Evolutionary conservation across 2,329 filamentous ascomycete genomes (phyloP), one percentile per base, ranked within the genome.

Genomic region (Aspergillus ustus): DNA sequence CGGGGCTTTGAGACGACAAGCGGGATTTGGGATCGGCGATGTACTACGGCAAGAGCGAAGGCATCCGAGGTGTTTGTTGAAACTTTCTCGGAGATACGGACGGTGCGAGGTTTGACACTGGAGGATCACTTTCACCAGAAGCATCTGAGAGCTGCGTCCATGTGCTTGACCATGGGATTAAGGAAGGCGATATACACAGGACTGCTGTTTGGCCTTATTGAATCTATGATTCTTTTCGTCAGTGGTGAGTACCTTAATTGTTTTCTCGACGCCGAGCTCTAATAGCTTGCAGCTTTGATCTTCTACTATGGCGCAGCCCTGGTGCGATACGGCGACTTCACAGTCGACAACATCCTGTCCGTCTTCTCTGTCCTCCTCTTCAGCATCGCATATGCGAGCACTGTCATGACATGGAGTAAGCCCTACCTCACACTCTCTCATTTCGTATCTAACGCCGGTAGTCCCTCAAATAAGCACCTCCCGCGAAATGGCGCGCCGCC

Each of bases 331-430:
- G 71, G 79, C 9, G 76, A 84, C 44, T 76, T 79, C 66, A 81
- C 80, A 0, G 84, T 89, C 0, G 81, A 84, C 1, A 79, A 83
- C 1, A 84, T 95, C 19, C 78, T 96, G 29, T 86, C 89, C 63
- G 91, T 95, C 0, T 88, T 95, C 68, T 90, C 93, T 37, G 83
- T 97, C 57, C 83, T 98, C 1, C 84, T 97, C n/a, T 91, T 97
- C 72, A 89, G 91, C 63, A 86, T 96, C 59, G 87, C 89, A 11
- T 91, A 90, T 11, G 86, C 91, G 2, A 87, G 87, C 40, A 83
- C 84, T 34, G 86, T 95, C 58, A 78, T 96, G 19, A 84, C 85
- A 52, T 89, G 89, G 70, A 87, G 80, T 81, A 67, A 64, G 76
- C 66, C 19, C 37, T 52, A 15, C 46, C 15, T 17, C 20, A 17